Base-by-base conservation (phyloP, 371 early-diverging fungal genomes). In the Cokeromyces recurvatus region DNA sequence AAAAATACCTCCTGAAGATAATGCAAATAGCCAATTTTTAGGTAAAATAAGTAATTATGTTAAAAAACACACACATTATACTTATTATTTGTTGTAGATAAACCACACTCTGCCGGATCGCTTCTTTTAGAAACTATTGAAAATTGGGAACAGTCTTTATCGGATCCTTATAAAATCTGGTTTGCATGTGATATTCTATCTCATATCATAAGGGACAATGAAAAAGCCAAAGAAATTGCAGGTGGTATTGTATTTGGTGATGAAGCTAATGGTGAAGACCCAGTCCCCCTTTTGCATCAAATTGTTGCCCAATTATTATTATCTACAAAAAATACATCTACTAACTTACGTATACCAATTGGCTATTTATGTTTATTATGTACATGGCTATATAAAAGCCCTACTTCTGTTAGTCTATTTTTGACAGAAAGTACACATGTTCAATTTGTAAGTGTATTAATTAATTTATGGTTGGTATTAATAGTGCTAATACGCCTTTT, bases 141-240 rank as follows among this genome's bases (percentile, higher is more conserved):
- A 10, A 84, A 87, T 46, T 86, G 89, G 89, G 82, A 86, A 42
- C 64, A 74, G 20, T 72, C 81, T 0, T 55, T 62, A 19, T 64
- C 74, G 16, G 95, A 97, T 47, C 90, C 92, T 12, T 91, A 89
- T 61, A 81, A 82, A 19, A 71, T 82, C 3, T 96, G 95, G 95
- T 92, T 94, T 66, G 88, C 96, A 1, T 82, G 90, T 0, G 77
- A 85, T 20, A 66, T 94, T 20, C 66, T 95, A 20, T 83, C 90
- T 1, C 88, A 89, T 38, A 75, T 91, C 25, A 60, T 96, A 10
- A 61, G 69, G 32, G 81, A 80, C 40, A 91, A 94, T 51, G 64
- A 71, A 6, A 71, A 78, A 19, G 81, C 89, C 31, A 91, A 97
- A 58, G 66, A 79, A 25, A 68, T 86, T 24, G 91, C 90, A 0